A percentile compares a stretch with the other conserved stretches of the same genome.
phyloP scores from a whole-genome alignment of 139 green algal genomes.

The Medakamo hakoo region DNA sequence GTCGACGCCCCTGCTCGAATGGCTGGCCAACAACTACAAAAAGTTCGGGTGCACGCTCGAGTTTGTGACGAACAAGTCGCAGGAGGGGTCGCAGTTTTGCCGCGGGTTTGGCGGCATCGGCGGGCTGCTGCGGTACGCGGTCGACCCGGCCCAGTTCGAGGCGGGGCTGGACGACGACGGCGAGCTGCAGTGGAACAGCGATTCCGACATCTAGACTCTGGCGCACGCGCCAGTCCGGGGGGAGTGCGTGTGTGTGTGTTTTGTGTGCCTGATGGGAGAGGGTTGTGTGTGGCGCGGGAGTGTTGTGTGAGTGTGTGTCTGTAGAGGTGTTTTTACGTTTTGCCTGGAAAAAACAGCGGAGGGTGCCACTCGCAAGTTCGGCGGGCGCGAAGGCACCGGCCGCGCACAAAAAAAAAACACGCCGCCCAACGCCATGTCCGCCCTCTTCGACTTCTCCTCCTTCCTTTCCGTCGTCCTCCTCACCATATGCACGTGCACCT shows the following conservation, averaged over 20 bases:
- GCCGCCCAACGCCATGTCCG: no score
- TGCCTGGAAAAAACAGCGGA: not conserved
- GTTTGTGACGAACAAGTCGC: constrained; percentile 75
- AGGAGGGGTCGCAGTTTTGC: constrained; percentile 97
- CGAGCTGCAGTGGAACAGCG: constrained; percentile 18
- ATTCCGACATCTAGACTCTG: constrained; percentile 23
- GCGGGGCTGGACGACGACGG: constrained; percentile 15
- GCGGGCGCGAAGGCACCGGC: no score
- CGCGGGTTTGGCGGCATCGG: constrained; percentile 89
- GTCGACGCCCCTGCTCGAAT: constrained; percentile 86
- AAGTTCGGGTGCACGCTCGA: constrained; percentile 95
- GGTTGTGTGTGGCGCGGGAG: not conserved
- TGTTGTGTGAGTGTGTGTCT: not conserved
- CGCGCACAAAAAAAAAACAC: no score
- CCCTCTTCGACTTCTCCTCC: constrained; percentile 85
- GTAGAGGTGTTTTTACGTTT: not conserved
- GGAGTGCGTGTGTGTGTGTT: not conserved
- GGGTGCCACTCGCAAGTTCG: no score
- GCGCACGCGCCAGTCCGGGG: no score
- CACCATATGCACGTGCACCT: constrained; percentile 92
- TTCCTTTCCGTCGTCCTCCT: constrained; percentile 83
- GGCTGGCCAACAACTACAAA: constrained; percentile 96
- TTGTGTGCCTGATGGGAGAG: not conserved
- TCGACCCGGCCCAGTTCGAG: constrained; percentile 52
- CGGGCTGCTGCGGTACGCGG: constrained; percentile 85